Evolutionary conservation across 192 early-diverging fungal species (phyloP), one percentile per base, ranked within the genome.

Genomic region (Umbelopsis ramanniana): DNA sequence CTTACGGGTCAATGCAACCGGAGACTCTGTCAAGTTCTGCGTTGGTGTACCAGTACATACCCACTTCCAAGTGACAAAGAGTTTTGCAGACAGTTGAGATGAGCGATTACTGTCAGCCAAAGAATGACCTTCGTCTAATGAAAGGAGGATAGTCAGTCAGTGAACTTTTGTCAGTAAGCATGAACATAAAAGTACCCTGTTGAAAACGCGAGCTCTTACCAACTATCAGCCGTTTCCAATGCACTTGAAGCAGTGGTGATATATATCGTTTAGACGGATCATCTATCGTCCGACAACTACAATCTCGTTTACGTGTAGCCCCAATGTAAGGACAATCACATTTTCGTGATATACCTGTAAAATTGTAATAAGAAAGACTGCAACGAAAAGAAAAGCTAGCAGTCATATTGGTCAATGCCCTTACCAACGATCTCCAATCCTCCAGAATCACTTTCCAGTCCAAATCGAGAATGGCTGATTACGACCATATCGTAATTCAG

Each of bases 141-240:
- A 22, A 22, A 54, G 2, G 38, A n/a, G n/a, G 47, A 14, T 35
- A 37, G 17, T 6, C n/a, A 57, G 29, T 29, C 29, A 29, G 29
- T 29, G 29, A 29, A 2, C 29, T 29, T 29, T 29, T 29, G 29
- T n/a, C n/a, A n/a, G n/a, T n/a, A n/a, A n/a, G n/a, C n/a, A n/a
- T n/a, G n/a, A n/a, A n/a, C n/a, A n/a, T n/a, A n/a, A n/a, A n/a
- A n/a, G n/a, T n/a, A n/a, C n/a, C n/a, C n/a, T n/a, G n/a, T n/a
- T n/a, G n/a, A n/a, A n/a, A n/a, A n/a, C n/a, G n/a, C n/a, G n/a
- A n/a, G n/a, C n/a, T 4, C 48, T 48, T 66, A 72, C 71, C 71
- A 12, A 94, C 89, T 67, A 96, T 90, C 23, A 96, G 69, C 22
- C 94, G 81, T 66, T 92, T 87, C 92, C 92, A 96, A 21, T 88